Percentiles rank a stretch among this genome's conserved stretches.
These are phyloP conservation scores for Raffaelea deltoideospora DNA, from an alignment of 2,329 filamentous ascomycete species.

Conservation along the genomic window DNA sequence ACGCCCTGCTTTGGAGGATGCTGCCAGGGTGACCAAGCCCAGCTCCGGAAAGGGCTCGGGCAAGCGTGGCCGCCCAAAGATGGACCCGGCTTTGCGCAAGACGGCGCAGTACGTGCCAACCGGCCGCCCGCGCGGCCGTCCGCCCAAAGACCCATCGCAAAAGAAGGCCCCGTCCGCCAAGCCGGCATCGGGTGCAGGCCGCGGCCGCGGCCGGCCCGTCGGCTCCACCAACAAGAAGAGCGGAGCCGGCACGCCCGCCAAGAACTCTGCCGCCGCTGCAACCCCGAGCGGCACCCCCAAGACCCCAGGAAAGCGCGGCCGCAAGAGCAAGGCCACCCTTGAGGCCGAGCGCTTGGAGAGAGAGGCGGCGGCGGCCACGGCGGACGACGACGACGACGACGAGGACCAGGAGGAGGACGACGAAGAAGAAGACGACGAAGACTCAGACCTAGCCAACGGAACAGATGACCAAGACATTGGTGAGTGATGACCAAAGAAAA, in stretches of 20 bases:
- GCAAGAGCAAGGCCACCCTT: conserved; percentile 11
- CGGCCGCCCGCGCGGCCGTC: conserved; percentile 11
- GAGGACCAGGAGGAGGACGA: not conserved
- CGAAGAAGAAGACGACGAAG: not conserved
- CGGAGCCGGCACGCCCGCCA: not conserved
- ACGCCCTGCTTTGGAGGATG: conserved; percentile 9
- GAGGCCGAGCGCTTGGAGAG: conserved; percentile 5
- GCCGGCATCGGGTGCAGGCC: conserved; percentile 4
- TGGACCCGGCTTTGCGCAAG: conserved; percentile 12
- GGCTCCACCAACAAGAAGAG: conserved; percentile 9
- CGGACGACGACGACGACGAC: conserved; percentile 3
- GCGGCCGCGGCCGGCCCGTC: conserved; percentile 8
- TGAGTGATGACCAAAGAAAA: not conserved
- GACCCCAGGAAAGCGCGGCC: conserved; percentile 9
- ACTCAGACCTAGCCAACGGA: not conserved
- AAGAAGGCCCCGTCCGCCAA: conserved; percentile 7
- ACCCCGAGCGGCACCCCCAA: not conserved
- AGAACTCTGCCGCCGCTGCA: not conserved
- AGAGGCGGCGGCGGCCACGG: not conserved
- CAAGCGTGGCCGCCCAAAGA: conserved; percentile 11
- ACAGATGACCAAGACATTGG: not conserved
- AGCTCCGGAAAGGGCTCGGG: conserved; percentile 8
- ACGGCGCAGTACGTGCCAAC: conserved; percentile 11
- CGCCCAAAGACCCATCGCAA: conserved; percentile 10
- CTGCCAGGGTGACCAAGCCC: conserved; percentile 10